Evolutionary conservation across 2,329 filamentous ascomycete genomes (phyloP).

Genomic region (Dactylellina sp.): DNA sequence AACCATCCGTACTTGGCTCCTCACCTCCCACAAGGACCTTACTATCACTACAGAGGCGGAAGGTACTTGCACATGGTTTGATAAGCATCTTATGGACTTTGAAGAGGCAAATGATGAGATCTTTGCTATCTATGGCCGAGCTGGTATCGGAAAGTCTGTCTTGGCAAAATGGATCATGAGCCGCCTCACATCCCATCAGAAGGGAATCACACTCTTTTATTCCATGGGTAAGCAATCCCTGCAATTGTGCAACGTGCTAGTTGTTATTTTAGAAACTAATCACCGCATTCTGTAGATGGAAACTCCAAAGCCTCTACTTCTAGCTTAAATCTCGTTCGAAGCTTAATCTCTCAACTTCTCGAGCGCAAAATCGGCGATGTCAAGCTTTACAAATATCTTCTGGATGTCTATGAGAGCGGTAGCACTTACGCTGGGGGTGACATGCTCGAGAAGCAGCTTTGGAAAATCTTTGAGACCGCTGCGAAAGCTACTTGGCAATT

Average conservation of each 20-base stretch:
- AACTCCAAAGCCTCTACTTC: slow-evolving; percentile 21
- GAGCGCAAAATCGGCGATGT: slow-evolving; percentile 35
- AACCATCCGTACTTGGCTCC: slow-evolving; percentile 34
- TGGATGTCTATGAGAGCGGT: slow-evolving; percentile 29
- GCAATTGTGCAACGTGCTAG: background rate
- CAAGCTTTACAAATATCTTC: slow-evolving; percentile 35
- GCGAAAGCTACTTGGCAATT: slow-evolving; percentile 32
- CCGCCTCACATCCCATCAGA: slow-evolving; percentile 28
- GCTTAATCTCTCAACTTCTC: slow-evolving; percentile 26
- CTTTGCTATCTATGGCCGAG: slow-evolving; percentile 32
- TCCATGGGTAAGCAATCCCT: slow-evolving; percentile 22
- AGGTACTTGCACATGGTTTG: slow-evolving; percentile 36
- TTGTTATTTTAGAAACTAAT: background rate
- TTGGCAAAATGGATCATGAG: slow-evolving; percentile 37
- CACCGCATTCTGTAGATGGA: slow-evolving; percentile 11
- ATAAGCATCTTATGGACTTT: slow-evolving; percentile 42
- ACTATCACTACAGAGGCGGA: slow-evolving; percentile 30
- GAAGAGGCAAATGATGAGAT: slow-evolving; percentile 35
- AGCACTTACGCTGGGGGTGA: slow-evolving; percentile 11
- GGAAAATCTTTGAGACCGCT: slow-evolving; percentile 29
- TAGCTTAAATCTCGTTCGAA: slow-evolving; percentile 21
- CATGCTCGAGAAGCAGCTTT: slow-evolving; percentile 20
- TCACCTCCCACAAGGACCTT: slow-evolving; percentile 23
- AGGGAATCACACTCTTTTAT: slow-evolving; percentile 34
- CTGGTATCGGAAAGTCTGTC: slow-evolving; percentile 36